Percentiles rank a stretch among this genome's conserved stretches.
Conservation (phyloP, 345 rosid genomes). For the Chamaenerion angustifolium region DNA sequence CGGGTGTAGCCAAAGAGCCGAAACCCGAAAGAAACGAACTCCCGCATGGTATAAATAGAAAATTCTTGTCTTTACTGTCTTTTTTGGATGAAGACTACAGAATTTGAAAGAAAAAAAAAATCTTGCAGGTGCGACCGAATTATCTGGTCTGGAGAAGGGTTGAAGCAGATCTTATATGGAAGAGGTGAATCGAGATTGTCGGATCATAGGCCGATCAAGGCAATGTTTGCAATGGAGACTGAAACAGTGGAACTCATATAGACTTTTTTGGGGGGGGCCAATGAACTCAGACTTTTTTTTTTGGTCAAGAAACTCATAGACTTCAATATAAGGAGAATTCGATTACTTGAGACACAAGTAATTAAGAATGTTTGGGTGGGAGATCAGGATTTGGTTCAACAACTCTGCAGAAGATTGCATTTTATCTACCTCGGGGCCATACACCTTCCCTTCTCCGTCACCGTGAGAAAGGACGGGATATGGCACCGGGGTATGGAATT, state of each 20-base stretch:
- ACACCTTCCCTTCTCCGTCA: no score
- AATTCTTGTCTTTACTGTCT: no score
- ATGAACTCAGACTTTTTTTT: no score
- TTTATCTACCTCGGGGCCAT: no score
- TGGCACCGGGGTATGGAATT: no score
- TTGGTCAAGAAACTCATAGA: no score
- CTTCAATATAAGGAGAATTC: neutral
- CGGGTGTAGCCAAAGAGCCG: conserved; percentile 1
- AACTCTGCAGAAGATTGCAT: no score
- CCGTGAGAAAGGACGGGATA: no score
- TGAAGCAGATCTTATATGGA: conserved; percentile 16
- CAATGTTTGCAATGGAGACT: conserved; percentile 14
- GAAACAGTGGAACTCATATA: neutral
- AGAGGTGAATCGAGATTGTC: conserved; percentile 19
- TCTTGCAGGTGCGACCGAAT: conserved; percentile 28
- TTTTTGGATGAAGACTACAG: no score
- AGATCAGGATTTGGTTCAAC: neutral
- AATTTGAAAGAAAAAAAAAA: no score
- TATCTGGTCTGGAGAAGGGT: conserved; percentile 21
- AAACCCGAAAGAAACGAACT: conserved; percentile 1
- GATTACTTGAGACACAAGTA: conserved; percentile 2
- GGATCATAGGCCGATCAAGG: conserved; percentile 24
- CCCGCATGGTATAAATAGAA: conserved; percentile 5
- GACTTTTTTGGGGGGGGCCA: no score
- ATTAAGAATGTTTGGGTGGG: neutral